These are phyloP conservation scores for Cercospora beticola DNA, from an alignment of 2,329 filamentous ascomycete species.

Conservation along the genomic window DNA sequence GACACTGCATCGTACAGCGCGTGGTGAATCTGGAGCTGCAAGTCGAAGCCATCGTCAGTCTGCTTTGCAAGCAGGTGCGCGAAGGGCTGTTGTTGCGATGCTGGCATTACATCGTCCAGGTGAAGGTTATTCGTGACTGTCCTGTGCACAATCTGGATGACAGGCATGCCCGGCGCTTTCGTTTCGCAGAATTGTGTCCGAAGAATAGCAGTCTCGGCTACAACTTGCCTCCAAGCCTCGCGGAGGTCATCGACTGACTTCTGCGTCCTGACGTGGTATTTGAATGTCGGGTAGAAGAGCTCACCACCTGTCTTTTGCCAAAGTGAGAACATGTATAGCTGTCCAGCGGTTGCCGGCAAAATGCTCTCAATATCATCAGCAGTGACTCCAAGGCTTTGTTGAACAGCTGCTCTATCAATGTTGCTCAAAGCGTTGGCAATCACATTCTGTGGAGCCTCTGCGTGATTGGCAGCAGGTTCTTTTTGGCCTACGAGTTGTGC, in stretches of 20 bases:
- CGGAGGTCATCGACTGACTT: slow-evolving; percentile 48
- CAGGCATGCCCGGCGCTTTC: slow-evolving; percentile 46
- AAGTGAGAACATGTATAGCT: slow-evolving; percentile 74
- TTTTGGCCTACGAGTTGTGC: slow-evolving; percentile 40
- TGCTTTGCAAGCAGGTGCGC: slow-evolving; percentile 25
- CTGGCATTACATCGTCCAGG: slow-evolving; percentile 20
- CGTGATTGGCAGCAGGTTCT: slow-evolving; percentile 14
- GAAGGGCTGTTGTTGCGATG: slow-evolving; percentile 25
- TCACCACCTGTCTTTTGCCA: slow-evolving; percentile 68
- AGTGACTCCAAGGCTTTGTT: slow-evolving; percentile 40
- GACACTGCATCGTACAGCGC: slow-evolving; percentile 86
- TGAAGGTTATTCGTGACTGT: slow-evolving; percentile 39
- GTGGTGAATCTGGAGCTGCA: slow-evolving; percentile 68
- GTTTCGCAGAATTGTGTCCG: slow-evolving; percentile 63
- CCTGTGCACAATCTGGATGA: slow-evolving; percentile 63
- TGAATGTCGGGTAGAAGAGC: slow-evolving; percentile 74
- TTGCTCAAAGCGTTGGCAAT: slow-evolving; percentile 20
- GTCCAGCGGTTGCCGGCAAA: slow-evolving; percentile 72
- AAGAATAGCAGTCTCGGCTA: slow-evolving; percentile 61
- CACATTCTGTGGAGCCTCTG: slow-evolving; percentile 38
- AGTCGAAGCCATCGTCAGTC: slow-evolving; percentile 18
- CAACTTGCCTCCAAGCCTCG: slow-evolving; percentile 61
- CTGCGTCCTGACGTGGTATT: slow-evolving; percentile 53
- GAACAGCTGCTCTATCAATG: slow-evolving; percentile 11
- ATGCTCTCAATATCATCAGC: slow-evolving; percentile 53